Conservation (phyloP, 495 filamentous ascomycete species). For the Staphylotrichum tortipilum region DNA sequence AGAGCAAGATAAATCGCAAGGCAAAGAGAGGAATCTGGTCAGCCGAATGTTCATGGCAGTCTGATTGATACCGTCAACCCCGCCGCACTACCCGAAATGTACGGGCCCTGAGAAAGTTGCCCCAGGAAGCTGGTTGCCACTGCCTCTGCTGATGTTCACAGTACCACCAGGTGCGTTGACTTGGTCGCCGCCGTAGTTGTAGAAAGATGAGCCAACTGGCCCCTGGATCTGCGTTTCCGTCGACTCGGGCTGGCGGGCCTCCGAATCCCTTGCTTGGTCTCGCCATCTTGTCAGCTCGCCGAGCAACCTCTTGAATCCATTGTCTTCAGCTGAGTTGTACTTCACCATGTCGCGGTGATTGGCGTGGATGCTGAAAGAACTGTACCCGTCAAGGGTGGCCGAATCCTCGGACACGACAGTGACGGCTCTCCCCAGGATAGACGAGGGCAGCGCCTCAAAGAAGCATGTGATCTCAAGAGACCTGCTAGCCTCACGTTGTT, state of each 20-base stretch:
- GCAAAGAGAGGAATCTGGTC: background rate
- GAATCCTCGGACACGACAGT: constrained; percentile 35
- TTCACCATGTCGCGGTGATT: constrained; percentile 32
- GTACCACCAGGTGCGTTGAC: background rate
- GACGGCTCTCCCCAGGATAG: constrained; percentile 8
- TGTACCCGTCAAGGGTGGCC: constrained; percentile 24
- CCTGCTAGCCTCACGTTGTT: constrained; percentile 2
- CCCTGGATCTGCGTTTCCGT: background rate
- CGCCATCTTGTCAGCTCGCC: background rate
- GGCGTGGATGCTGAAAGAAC: constrained; percentile 24
- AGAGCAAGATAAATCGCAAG: background rate
- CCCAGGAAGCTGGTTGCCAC: background rate
- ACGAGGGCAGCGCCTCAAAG: constrained; percentile 21
- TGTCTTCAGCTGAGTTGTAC: background rate
- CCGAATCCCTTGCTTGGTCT: background rate
- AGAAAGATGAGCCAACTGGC: background rate
- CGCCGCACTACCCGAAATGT: background rate
- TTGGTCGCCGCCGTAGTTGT: background rate
- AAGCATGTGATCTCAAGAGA: constrained; percentile 28
- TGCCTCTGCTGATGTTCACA: background rate
- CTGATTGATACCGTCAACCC: background rate
- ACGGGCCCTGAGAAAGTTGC: background rate
- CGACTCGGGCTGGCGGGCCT: background rate
- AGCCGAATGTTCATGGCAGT: background rate
- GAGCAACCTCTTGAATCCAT: background rate